phyloP scores from a whole-genome alignment of 352 stramenopile species.

The Phytophthora pistaciae region DNA sequence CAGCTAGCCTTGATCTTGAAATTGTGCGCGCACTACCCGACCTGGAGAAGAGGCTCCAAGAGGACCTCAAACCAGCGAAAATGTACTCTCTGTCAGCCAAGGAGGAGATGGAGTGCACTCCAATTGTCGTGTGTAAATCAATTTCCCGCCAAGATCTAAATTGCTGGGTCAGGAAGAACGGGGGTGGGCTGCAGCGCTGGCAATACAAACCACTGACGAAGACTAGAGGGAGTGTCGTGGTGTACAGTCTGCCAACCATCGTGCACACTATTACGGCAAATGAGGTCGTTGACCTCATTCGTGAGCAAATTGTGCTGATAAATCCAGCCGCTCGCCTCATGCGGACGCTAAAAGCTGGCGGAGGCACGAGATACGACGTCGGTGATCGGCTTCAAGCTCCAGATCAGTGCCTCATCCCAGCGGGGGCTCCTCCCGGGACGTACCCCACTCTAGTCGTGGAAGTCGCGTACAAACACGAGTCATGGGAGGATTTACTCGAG shows the following conservation, averaged over 20 bases:
- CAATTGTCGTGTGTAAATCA: conserved; percentile 28
- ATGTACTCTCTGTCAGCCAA: not conserved
- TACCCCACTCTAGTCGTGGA: conserved; percentile 20
- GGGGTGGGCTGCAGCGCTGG: conserved; percentile 23
- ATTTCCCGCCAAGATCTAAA: conserved; percentile 17
- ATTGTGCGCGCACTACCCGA: not conserved
- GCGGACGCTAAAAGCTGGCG: conserved; percentile 4
- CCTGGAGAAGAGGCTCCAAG: not conserved
- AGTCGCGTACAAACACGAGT: conserved; percentile 18
- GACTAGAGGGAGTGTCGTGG: conserved; percentile 7
- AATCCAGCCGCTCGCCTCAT: conserved; percentile 3
- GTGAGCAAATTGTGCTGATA: conserved; percentile 1
- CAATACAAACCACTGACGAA: conserved; percentile 24
- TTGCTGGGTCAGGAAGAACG: conserved; percentile 14
- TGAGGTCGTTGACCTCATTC: conserved; percentile 12
- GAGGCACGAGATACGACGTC: conserved; percentile 10
- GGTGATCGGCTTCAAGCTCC: conserved; percentile 23
- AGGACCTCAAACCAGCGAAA: not conserved
- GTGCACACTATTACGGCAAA: conserved; percentile 7
- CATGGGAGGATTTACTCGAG: conserved; percentile 12
- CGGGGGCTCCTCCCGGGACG: not conserved
- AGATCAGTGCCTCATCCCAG: conserved; percentile 11
- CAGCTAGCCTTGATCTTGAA: not conserved
- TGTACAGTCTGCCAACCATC: conserved; percentile 10
- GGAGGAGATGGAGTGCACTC: conserved; percentile 4